Evolutionary conservation across 1,284 basidiomycete genomes (phyloP).

Genomic region (Ceratobasidium sp.): DNA sequence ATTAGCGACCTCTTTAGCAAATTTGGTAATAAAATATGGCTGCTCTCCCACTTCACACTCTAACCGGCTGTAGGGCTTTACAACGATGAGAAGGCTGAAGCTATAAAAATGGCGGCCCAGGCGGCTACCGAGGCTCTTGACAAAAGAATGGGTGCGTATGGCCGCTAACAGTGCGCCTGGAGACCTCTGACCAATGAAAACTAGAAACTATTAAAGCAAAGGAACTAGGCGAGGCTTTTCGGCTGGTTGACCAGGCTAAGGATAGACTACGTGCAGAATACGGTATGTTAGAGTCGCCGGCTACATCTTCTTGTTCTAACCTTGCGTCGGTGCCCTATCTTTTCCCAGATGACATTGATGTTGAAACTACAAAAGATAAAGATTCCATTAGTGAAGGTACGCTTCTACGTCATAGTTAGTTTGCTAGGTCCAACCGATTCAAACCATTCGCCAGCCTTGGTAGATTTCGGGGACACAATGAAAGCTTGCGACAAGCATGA

Average conservation of each 20-base stretch:
- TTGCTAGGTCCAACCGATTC: no score
- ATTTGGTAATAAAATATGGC: neutral
- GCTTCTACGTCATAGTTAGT: no score
- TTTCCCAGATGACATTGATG: no score
- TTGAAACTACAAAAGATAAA: no score
- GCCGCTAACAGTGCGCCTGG: neutral
- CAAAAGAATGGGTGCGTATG: neutral
- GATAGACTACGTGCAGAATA: slow-evolving; percentile 11
- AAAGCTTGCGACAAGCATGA: slow-evolving; percentile 11
- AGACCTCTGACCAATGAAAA: neutral
- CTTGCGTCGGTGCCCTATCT: no score
- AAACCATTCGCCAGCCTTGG: neutral
- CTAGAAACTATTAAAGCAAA: slow-evolving; percentile 4
- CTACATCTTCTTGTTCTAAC: no score
- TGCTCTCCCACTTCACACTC: neutral
- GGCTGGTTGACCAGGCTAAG: slow-evolving; percentile 10
- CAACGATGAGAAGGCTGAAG: neutral
- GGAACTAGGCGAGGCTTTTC: neutral
- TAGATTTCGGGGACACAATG: slow-evolving; percentile 13
- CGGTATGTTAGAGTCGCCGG: neutral
- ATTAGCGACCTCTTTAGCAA: neutral
- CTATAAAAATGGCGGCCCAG: slow-evolving; percentile 12
- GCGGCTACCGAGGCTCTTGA: slow-evolving; percentile 10
- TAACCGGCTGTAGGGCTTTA: neutral
- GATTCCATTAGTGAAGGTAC: no score